Evolutionary conservation across 169 alveolate genomes (phyloP).

Genomic region (Plasmodium cynomolgi): DNA sequence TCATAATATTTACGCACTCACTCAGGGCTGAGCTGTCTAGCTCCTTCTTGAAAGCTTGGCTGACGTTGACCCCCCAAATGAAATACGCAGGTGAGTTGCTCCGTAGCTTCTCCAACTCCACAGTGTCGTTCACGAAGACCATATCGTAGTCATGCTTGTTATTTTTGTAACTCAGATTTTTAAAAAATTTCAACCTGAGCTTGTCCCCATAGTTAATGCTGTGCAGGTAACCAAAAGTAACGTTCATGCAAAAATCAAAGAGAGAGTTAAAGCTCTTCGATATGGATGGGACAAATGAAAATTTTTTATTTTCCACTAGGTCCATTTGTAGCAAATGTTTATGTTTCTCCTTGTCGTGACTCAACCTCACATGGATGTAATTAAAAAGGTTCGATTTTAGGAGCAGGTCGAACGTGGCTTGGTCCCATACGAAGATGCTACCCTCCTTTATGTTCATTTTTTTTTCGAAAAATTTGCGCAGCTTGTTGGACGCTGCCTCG

Average conservation of each 20-base stretch:
- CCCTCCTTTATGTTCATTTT: constrained; percentile 73
- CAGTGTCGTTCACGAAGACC: constrained; percentile 30
- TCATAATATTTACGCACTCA: constrained; percentile 24
- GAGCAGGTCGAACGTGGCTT: constrained; percentile 35
- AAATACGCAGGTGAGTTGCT: constrained; percentile 15
- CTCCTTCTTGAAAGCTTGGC: constrained; percentile 33
- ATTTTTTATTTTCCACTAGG: constrained; percentile 41
- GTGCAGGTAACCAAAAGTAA: constrained; percentile 56
- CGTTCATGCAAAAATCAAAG: constrained; percentile 59
- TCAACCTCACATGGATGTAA: constrained; percentile 51
- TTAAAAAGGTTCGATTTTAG: constrained; percentile 45
- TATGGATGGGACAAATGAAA: constrained; percentile 61
- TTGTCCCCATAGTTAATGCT: constrained; percentile 49
- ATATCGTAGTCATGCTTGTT: constrained; percentile 68
- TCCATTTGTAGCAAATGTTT: constrained; percentile 48
- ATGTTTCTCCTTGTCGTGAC: constrained; percentile 11
- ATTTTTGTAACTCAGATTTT: constrained; percentile 69
- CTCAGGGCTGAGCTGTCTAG: constrained; percentile 3
- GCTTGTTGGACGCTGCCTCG: neutral
- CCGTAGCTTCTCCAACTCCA: constrained; percentile 61
- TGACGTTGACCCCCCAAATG: constrained; percentile 25
- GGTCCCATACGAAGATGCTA: constrained; percentile 57
- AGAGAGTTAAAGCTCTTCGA: constrained; percentile 63
- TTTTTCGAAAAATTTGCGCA: constrained; percentile 35
- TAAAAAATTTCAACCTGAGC: constrained; percentile 44